Percentiles rank a stretch among this genome's conserved stretches.
phyloP scores from a whole-genome alignment of 139 green algal species.

The Chlorokybus atmophyticus region DNA sequence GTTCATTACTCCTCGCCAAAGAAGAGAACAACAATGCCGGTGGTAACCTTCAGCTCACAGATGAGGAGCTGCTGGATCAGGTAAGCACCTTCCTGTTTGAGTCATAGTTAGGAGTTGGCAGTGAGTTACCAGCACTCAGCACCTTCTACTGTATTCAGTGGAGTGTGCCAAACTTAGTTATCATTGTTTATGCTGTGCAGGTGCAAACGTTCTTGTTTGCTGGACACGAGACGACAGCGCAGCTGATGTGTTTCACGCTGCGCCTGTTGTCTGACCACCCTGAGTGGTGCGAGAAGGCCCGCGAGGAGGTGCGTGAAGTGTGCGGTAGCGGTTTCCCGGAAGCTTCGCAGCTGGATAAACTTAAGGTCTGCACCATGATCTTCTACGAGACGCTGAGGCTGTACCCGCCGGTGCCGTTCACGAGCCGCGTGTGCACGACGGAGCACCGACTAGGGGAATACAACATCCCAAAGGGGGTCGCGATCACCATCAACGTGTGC shows the following conservation, averaged over 20 bases:
- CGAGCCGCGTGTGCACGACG: conserved; percentile 67
- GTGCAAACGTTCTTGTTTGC: conserved; percentile 78
- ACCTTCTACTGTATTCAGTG: not conserved
- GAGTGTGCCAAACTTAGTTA: not conserved
- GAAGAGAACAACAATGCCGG: too few relatives aligned
- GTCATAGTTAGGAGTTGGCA: too few relatives aligned
- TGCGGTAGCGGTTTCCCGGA: conserved; percentile 38
- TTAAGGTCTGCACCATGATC: conserved; percentile 9
- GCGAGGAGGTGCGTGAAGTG: conserved; percentile 49
- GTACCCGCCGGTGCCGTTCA: conserved; percentile 86
- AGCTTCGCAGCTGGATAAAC: conserved; percentile 5
- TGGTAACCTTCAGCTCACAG: too few relatives aligned
- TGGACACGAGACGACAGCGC: conserved; percentile 91
- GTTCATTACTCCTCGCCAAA: too few relatives aligned
- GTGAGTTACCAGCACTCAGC: too few relatives aligned
- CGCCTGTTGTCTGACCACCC: conserved; percentile 29
- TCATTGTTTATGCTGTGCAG: conserved; percentile 26
- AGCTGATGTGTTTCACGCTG: conserved; percentile 54
- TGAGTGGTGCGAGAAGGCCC: conserved; percentile 39
- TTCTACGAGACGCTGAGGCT: conserved; percentile 78
- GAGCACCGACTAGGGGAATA: conserved; percentile 52
- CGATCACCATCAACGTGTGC: conserved; percentile 76
- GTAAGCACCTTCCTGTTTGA: conserved; percentile 18
- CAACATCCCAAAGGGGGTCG: conserved; percentile 84
- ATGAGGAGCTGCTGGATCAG: conserved; percentile 22